Conservation (phyloP, 495 filamentous ascomycete genomes). For the Aspergillus avenaceus region DNA sequence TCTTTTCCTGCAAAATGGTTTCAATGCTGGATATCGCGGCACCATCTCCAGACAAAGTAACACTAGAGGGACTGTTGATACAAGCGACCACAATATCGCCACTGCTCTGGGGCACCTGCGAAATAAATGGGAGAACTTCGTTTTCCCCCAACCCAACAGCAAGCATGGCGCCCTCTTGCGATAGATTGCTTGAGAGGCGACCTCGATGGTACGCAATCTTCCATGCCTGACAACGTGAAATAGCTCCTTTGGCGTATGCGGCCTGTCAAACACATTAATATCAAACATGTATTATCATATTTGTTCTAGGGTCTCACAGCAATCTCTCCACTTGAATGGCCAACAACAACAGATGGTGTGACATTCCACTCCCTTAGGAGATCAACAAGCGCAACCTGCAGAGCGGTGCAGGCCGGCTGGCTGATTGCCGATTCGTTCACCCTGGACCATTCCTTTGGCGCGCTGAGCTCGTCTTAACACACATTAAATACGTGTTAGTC, state of each 20-base stretch:
- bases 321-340: neutral
- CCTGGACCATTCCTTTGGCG: no score
- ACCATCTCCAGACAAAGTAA: slow-evolving; percentile 38
- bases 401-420: slow-evolving; percentile 23
- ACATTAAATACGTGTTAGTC: no score
- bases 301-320: no score
- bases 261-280: no score
- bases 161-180: slow-evolving; percentile 14
- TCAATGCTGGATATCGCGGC: slow-evolving; percentile 27
- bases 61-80: slow-evolving; percentile 31
- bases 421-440: slow-evolving; percentile 7
- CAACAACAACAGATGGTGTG: neutral
- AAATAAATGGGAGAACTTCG: neutral
- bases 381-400: slow-evolving; percentile 27
- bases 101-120: neutral
- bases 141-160: slow-evolving; percentile 9
- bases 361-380: slow-evolving; percentile 13
- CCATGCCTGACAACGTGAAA: neutral
- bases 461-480: no score
- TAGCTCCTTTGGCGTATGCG: neutral
- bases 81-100: slow-evolving; percentile 30
- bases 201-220: neutral
- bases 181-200: neutral
- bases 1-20: neutral
- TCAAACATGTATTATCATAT: no score